phyloP scores from a whole-genome alignment of 2,329 filamentous ascomycete genomes.

The Fusarium nurragi region DNA sequence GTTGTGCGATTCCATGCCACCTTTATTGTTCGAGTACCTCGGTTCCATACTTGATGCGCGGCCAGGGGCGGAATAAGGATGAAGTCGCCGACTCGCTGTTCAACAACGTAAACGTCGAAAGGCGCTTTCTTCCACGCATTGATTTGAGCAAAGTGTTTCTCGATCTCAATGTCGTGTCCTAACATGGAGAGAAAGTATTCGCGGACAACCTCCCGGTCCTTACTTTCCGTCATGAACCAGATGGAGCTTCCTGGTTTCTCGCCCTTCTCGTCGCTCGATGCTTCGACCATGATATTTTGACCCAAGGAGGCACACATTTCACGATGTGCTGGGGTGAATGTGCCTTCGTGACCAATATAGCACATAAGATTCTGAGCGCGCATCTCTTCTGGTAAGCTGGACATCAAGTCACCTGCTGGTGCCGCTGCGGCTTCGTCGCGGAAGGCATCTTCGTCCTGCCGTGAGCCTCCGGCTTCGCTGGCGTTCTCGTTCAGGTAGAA shows the following conservation, averaged over 20 bases:
- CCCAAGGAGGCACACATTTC: conserved; percentile 98
- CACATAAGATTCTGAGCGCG: conserved; percentile 97
- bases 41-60: conserved; percentile 98
- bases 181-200: conserved; percentile 95
- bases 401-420: conserved; percentile 92
- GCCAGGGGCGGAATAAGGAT: conserved; percentile 93
- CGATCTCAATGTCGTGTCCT: conserved; percentile 95
- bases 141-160: conserved; percentile 95
- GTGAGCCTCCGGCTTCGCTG: conserved; percentile 50
- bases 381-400: conserved; percentile 85
- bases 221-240: conserved; percentile 99
- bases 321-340: conserved; percentile 91
- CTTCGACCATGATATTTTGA: conserved; percentile 98
- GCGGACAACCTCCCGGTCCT: conserved; percentile 87
- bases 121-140: conserved; percentile 96
- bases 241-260: conserved; percentile 89
- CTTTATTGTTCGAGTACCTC: conserved; percentile 95
- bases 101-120: conserved; percentile 91
- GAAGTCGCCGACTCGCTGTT: conserved; percentile 90
- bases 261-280: conserved; percentile 76
- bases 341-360: conserved; percentile 97
- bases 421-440: conserved; percentile 68
- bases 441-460: conserved; percentile 51
- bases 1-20: conserved; percentile 98
- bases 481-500: conserved; percentile 91